Percentiles rank a stretch among this genome's conserved stretches.
These are phyloP conservation scores for Tulasnella sp. DNA, from an alignment of 768 basidiomycete species.

Conservation along the genomic window DNA sequence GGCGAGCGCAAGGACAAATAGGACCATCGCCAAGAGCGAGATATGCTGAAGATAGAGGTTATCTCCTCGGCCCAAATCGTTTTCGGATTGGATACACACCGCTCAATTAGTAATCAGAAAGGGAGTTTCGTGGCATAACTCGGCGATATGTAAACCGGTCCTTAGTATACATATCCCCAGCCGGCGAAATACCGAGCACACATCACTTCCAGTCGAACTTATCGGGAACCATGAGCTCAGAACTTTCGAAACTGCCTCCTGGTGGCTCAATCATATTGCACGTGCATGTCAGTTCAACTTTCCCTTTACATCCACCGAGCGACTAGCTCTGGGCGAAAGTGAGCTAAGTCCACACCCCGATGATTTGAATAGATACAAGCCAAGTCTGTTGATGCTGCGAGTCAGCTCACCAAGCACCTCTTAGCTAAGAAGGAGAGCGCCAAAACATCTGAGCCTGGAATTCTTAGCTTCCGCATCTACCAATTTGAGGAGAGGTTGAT, in stretches of 20 bases:
- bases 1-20: no score
- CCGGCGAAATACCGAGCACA: background rate
- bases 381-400: background rate
- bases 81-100: no score
- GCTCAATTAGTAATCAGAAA: no score
- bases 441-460: background rate
- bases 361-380: background rate
- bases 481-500: background rate
- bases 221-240: background rate
- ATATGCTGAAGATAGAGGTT: no score
- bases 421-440: constrained; percentile 6
- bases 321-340: no score
- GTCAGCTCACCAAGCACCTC: background rate
- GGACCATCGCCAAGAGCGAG: no score
- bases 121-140: background rate
- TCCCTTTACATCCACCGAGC: no score
- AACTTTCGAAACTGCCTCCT: background rate
- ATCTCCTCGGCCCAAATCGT: no score
- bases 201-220: background rate
- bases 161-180: background rate
- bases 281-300: background rate
- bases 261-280: background rate
- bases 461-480: constrained; percentile 1
- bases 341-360: no score
- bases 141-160: background rate